Evolutionary conservation across 108 stramenopile genomes (phyloP).

Genomic region (Cyclostephanos tholiformis): DNA sequence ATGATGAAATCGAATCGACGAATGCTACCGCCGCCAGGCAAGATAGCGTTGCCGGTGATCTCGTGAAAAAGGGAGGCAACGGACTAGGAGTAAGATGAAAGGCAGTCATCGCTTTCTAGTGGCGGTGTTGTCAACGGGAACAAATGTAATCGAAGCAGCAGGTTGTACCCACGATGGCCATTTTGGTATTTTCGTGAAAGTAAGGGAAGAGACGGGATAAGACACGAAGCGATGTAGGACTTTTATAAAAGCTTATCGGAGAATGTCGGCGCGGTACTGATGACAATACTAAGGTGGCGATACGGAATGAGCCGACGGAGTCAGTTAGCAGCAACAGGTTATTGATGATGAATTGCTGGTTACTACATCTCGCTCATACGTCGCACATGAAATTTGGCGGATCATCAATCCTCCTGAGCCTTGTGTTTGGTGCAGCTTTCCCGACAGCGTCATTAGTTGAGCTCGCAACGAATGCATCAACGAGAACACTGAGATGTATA

Average conservation of each 20-base stretch:
- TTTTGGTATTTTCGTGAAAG: no score
- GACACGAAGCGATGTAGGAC: no score
- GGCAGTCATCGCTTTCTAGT: background rate
- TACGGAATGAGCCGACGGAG: background rate
- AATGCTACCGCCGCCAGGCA: background rate
- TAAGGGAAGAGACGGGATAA: background rate
- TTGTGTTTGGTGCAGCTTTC: conserved; percentile 9
- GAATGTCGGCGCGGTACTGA: background rate
- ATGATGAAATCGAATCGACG: background rate
- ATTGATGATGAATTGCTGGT: background rate
- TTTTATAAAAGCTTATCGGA: background rate
- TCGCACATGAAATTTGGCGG: background rate
- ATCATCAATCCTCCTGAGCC: background rate
- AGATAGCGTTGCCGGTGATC: no score
- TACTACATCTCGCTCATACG: background rate
- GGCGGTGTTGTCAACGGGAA: no score
- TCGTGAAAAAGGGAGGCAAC: no score
- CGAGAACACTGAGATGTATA: no score
- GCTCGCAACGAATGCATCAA: background rate
- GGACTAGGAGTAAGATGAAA: no score
- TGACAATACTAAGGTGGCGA: conserved; percentile 2
- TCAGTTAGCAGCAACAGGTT: background rate
- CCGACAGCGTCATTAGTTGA: conserved; percentile 2
- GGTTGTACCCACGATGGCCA: background rate
- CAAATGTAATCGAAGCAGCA: no score